Conservation (phyloP, 1,284 basidiomycete species). For the Pterula multifida region DNA sequence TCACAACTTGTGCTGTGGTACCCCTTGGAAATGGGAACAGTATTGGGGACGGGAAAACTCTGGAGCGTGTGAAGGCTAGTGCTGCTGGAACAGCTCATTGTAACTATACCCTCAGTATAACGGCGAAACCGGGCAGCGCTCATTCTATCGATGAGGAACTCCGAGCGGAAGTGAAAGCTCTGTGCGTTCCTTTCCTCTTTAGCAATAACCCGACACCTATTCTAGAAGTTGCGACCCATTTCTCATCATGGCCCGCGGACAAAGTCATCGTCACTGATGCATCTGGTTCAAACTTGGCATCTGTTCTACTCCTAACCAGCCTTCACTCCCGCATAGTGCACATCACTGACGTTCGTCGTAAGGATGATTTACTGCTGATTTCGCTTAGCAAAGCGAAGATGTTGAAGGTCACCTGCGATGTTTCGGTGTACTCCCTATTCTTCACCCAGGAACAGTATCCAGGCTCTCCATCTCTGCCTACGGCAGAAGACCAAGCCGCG, state of each 20-base stretch:
- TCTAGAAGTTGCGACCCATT: slow-evolving; percentile 72
- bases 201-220: slow-evolving; percentile 36
- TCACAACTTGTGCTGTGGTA: slow-evolving; percentile 73
- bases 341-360: slow-evolving; percentile 84
- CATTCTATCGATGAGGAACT: slow-evolving; percentile 63
- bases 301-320: slow-evolving; percentile 86
- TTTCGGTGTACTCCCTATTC: slow-evolving; percentile 89
- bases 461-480: slow-evolving; percentile 57
- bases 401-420: slow-evolving; percentile 93
- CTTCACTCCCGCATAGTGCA: slow-evolving; percentile 87
- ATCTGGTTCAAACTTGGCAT: slow-evolving; percentile 85
- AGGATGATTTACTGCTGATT: slow-evolving; percentile 87
- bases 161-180: slow-evolving; percentile 66
- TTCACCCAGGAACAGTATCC: slow-evolving; percentile 74
- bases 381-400: slow-evolving; percentile 91
- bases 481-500: slow-evolving; percentile 68
- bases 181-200: slow-evolving; percentile 75
- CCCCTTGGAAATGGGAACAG: slow-evolving; percentile 53
- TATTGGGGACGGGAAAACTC: slow-evolving; percentile 57
- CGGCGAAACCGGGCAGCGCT: slow-evolving; percentile 63
- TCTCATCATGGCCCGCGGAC: slow-evolving; percentile 83
- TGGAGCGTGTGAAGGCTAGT: slow-evolving; percentile 61
- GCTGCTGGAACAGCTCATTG: slow-evolving; percentile 59
- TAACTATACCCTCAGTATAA: slow-evolving; percentile 78
- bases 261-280: slow-evolving; percentile 94